A percentile compares a stretch with the other conserved stretches of the same genome.
These are phyloP conservation scores for Candida endomychidarum DNA, from an alignment of 805 yeast genomes.

Conservation along the genomic window DNA sequence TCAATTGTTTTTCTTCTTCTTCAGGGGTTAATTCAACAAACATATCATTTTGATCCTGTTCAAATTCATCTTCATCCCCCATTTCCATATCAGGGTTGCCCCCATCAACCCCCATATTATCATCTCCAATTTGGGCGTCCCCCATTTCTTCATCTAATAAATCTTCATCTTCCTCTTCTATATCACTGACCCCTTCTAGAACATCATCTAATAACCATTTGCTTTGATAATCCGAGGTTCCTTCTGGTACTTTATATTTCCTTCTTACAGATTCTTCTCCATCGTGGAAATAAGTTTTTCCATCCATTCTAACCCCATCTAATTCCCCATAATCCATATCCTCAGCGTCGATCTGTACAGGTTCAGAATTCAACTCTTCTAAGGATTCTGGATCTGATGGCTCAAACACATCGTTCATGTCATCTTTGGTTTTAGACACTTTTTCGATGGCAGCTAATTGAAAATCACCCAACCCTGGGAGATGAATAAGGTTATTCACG, in stretches of 20 bases:
- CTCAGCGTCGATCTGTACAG: constrained; percentile 43
- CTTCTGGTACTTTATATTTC: constrained; percentile 56
- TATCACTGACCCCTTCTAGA: constrained; percentile 41
- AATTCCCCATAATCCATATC: constrained; percentile 15
- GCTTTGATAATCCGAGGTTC: constrained; percentile 75
- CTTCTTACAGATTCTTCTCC: constrained; percentile 12
- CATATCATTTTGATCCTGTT: constrained; percentile 52
- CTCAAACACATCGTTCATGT: constrained; percentile 23
- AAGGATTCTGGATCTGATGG: constrained; percentile 54
- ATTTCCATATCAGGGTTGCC: no score
- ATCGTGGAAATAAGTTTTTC: constrained; percentile 48
- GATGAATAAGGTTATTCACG: constrained; percentile 73
- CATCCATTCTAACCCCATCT: constrained; percentile 56
- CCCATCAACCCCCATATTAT: no score
- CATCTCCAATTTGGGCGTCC: constrained; percentile 29
- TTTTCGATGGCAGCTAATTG: constrained; percentile 69
- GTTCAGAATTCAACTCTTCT: constrained; percentile 58
- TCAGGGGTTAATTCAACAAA: constrained; percentile 75
- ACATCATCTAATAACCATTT: constrained; percentile 69
- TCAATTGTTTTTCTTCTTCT: constrained; percentile 78
- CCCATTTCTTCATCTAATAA: not conserved
- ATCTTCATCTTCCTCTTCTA: constrained; percentile 43
- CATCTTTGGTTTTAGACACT: constrained; percentile 20
- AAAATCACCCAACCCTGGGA: constrained; percentile 90
- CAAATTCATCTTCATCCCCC: constrained; percentile 24